These are phyloP conservation scores for Cudoniella acicularis DNA, from an alignment of 495 filamentous ascomycete species.

Conservation along the genomic window DNA sequence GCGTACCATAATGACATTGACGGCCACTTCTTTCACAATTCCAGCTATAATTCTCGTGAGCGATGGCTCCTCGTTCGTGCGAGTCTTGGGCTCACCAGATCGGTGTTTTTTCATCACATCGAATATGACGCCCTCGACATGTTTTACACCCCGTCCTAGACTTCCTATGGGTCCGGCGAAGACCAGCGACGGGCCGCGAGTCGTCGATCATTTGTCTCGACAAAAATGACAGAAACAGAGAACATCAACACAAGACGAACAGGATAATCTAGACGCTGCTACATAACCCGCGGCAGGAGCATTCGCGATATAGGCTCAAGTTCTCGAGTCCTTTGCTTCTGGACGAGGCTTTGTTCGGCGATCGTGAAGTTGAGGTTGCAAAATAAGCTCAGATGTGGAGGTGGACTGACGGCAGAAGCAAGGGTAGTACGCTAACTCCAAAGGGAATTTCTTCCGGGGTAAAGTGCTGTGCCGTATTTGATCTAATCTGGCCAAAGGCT, in stretches of 20 bases:
- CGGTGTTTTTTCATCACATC: constrained; percentile 2
- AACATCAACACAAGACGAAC: background rate
- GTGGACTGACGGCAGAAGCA: background rate
- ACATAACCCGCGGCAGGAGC: background rate
- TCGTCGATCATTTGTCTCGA: constrained; percentile 1
- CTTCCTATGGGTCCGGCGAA: constrained; percentile 1
- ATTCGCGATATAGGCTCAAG: background rate
- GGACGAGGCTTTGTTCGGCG: background rate
- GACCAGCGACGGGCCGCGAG: background rate
- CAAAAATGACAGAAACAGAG: background rate
- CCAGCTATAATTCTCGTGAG: background rate
- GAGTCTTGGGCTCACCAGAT: background rate
- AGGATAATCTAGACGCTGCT: background rate
- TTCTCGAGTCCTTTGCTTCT: too few species aligned
- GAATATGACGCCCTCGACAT: background rate
- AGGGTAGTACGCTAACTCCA: background rate
- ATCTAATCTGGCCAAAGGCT: background rate
- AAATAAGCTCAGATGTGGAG: background rate
- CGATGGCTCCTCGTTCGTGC: background rate
- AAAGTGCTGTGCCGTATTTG: background rate
- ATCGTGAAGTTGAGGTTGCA: background rate
- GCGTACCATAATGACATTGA: background rate
- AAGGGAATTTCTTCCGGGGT: background rate
- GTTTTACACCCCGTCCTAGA: constrained; percentile 2
- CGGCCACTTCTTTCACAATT: constrained; percentile 2